Conservation (phyloP, 179 eudicot species). For the Spergularia azorica region DNA sequence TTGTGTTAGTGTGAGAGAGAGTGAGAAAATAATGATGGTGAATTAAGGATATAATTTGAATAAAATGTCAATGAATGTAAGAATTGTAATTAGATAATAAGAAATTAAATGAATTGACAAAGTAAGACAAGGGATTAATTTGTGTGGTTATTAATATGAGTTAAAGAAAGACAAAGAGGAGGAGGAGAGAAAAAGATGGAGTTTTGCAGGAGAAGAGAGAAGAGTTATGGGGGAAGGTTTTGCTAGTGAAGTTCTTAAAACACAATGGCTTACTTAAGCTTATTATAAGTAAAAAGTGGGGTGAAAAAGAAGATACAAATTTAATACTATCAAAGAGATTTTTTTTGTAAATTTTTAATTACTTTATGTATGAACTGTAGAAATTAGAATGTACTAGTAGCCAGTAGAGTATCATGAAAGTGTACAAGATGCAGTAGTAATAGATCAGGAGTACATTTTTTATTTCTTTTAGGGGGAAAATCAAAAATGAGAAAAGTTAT, state of each 20-base stretch:
- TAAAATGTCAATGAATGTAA: too few species aligned
- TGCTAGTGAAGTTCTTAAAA: slow-evolving; percentile 10
- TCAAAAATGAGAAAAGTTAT: neutral
- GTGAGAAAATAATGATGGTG: too few species aligned
- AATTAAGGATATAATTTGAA: too few species aligned
- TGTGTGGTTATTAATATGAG: neutral
- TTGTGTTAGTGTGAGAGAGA: neutral
- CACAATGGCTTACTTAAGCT: slow-evolving; percentile 2
- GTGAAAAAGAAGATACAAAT: neutral
- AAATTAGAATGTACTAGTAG: neutral
- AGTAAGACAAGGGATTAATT: neutral
- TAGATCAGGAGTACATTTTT: neutral
- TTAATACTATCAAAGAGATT: too few species aligned
- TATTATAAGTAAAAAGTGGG: neutral
- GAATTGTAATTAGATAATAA: neutral
- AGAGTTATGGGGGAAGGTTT: neutral
- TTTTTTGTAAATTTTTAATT: neutral
- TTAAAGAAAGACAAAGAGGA: neutral
- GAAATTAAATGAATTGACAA: neutral
- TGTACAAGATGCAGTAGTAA: neutral
- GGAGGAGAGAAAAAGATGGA: neutral
- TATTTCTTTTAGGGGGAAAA: neutral
- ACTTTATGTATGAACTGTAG: too few species aligned
- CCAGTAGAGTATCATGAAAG: too few species aligned
- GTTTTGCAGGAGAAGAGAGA: neutral